Evolutionary conservation across 345 rosid species (phyloP).

Genomic region (Dimocarpus longan): DNA sequence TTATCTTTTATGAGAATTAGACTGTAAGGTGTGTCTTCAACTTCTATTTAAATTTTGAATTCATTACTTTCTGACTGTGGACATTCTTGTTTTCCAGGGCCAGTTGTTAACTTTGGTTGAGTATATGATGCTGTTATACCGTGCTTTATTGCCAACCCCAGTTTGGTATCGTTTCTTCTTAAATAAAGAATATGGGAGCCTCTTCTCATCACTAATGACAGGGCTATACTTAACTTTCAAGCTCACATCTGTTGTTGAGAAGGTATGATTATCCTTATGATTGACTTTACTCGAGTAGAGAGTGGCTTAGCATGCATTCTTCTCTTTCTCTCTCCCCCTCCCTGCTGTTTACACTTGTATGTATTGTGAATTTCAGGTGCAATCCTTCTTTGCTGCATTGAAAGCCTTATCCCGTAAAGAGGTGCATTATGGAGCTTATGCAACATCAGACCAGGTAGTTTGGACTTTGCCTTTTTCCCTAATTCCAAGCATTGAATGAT

Average conservation of each 20-base stretch:
- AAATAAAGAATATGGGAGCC: slow-evolving; percentile 85
- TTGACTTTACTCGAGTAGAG: neutral
- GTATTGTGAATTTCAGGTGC: slow-evolving; percentile 62
- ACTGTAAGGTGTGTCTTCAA: neutral
- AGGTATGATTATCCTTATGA: slow-evolving; percentile 42
- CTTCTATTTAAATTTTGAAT: neutral
- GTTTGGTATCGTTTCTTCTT: slow-evolving; percentile 93
- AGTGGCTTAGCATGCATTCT: neutral
- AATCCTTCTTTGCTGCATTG: slow-evolving; percentile 80
- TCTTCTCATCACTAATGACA: slow-evolving; percentile 81
- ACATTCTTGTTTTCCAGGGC: slow-evolving; percentile 47
- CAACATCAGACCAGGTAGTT: slow-evolving; percentile 93
- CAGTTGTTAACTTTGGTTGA: slow-evolving; percentile 79
- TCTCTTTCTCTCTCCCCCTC: neutral
- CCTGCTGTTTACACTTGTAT: neutral
- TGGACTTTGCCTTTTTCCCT: slow-evolving; percentile 16
- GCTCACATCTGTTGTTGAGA: slow-evolving; percentile 79
- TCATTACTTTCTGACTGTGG: slow-evolving; percentile 13
- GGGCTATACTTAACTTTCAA: slow-evolving; percentile 79
- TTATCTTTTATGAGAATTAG: neutral
- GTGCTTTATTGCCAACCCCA: slow-evolving; percentile 79
- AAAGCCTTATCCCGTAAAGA: slow-evolving; percentile 93
- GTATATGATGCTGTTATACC: slow-evolving; percentile 69
- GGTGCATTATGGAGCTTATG: slow-evolving; percentile 95
- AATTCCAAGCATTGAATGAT: neutral